Conservation (phyloP, 2,329 filamentous ascomycete species). For the Aspergillus brasiliensis region DNA sequence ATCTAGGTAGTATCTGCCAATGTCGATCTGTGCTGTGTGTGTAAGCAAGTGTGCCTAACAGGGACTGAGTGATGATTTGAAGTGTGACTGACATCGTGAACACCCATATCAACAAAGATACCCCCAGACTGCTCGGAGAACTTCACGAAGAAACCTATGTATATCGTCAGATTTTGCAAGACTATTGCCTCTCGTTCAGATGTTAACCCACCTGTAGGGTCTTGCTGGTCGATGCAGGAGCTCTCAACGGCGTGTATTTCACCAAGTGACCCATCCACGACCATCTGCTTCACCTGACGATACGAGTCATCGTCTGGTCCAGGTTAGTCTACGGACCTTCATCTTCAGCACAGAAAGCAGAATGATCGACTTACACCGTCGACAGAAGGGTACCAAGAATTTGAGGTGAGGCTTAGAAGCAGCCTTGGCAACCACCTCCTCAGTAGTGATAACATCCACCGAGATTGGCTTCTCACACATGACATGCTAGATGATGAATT, state of each 20-base stretch:
- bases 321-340: not conserved
- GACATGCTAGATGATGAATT: not conserved
- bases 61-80: not conserved
- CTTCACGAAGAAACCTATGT: constrained; percentile 35
- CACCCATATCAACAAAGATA: constrained; percentile 37
- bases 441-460: constrained; percentile 10
- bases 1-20: constrained; percentile 9
- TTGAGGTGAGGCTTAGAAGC: constrained; percentile 13
- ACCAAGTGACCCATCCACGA: constrained; percentile 2
- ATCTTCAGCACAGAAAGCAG: not conserved
- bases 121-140: constrained; percentile 37
- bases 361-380: constrained; percentile 2
- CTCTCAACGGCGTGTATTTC: constrained; percentile 11
- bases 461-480: constrained; percentile 17
- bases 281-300: constrained; percentile 4
- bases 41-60: not conserved
- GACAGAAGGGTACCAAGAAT: constrained; percentile 13
- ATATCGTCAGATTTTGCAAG: not conserved
- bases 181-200: not conserved
- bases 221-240: constrained; percentile 8
- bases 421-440: constrained; percentile 9
- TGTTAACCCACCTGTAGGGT: constrained; percentile 6
- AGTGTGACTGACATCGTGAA: constrained; percentile 34
- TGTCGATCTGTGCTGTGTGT: constrained; percentile 4
- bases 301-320: constrained; percentile 11